phyloP scores from a whole-genome alignment of 306 rosid genomes.

The Geum urbanum region DNA sequence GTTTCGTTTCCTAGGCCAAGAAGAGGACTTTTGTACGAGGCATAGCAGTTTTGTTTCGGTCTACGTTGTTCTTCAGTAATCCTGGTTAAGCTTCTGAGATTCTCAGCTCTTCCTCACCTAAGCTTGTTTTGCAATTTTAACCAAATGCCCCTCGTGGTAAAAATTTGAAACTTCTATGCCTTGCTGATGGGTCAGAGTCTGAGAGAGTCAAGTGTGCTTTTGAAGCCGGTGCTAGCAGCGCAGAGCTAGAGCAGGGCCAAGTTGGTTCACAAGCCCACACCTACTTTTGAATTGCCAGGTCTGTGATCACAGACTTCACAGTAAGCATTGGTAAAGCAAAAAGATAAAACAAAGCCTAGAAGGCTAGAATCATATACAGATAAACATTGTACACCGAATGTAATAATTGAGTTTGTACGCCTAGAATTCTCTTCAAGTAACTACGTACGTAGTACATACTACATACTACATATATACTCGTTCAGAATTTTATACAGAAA shows the following conservation, averaged over 20 bases:
- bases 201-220: background rate
- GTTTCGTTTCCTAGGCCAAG: background rate
- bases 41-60: background rate
- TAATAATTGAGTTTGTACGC: background rate
- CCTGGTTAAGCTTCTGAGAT: background rate
- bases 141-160: background rate
- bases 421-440: too few species aligned
- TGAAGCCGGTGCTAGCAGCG: background rate
- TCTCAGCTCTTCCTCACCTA: background rate
- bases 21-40: background rate
- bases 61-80: background rate
- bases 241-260: conserved; percentile 17
- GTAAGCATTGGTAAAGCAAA: background rate
- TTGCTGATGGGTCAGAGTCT: background rate
- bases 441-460: too few species aligned
- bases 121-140: background rate
- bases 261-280: conserved; percentile 12
- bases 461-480: too few species aligned
- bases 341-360: background rate
- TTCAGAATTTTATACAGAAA: too few species aligned
- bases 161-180: background rate
- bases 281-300: conserved; percentile 8
- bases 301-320: background rate
- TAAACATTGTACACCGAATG: background rate
- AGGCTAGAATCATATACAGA: background rate